A percentile compares a stretch with the other conserved stretches of the same genome.
Evolutionary conservation across 306 rosid genomes (phyloP).

Genomic region (Medicago arabica): DNA sequence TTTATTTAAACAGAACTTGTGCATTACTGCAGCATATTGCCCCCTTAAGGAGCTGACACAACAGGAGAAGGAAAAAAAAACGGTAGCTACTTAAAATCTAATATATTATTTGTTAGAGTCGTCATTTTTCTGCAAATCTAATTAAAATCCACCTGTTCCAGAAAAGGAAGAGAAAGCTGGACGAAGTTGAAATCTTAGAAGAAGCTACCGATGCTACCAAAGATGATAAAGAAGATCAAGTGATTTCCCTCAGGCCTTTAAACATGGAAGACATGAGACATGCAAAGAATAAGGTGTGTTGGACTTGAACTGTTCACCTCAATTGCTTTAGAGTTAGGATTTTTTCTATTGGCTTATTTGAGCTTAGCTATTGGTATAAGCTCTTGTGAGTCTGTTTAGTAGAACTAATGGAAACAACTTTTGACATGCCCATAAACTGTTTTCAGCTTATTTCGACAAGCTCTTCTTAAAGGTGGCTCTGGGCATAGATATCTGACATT

Average conservation of each 20-base stretch:
- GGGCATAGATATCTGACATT: too few relatives aligned
- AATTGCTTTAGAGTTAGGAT: background rate
- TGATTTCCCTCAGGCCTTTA: conserved; percentile 11
- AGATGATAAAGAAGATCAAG: too few relatives aligned
- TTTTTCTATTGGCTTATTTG: too few relatives aligned
- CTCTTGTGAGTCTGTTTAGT: too few relatives aligned
- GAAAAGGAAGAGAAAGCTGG: conserved; percentile 65
- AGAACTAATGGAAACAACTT: too few relatives aligned
- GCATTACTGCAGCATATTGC: conserved; percentile 83
- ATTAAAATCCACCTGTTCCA: conserved; percentile 34
- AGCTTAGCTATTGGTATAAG: too few relatives aligned
- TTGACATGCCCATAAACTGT: too few relatives aligned
- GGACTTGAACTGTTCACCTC: background rate
- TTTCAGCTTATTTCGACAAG: too few relatives aligned
- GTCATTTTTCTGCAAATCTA: background rate
- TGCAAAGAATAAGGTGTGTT: too few relatives aligned
- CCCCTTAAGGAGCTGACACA: conserved; percentile 87
- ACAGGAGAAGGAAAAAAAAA: conserved; percentile 71
- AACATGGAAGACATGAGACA: conserved; percentile 67
- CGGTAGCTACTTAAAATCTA: conserved; percentile 53
- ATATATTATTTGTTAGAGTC: background rate
- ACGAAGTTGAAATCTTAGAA: conserved; percentile 42
- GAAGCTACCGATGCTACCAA: too few relatives aligned
- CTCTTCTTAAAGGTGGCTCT: too few relatives aligned
- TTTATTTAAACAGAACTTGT: conserved; percentile 72